phyloP scores from a whole-genome alignment of 495 filamentous ascomycete species.

The Talaromyces thailandensis region DNA sequence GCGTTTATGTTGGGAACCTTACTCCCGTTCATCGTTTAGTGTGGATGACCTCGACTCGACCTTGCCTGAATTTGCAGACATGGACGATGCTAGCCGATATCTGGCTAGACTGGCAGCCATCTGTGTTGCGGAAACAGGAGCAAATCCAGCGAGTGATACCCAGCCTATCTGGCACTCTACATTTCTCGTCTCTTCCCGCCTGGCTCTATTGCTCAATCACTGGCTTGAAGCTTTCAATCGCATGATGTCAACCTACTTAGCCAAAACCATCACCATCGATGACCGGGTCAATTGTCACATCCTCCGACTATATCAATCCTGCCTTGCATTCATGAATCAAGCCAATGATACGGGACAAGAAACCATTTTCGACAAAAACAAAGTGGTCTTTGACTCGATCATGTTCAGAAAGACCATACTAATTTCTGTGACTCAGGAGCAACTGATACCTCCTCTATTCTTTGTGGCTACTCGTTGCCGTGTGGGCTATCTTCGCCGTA shows the following conservation, averaged over 20 bases:
- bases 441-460: neutral
- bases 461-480: conserved; percentile 4
- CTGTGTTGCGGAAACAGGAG: neutral
- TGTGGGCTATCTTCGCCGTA: neutral
- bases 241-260: neutral
- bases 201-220: neutral
- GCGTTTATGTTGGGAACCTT: neutral
- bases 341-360: conserved; percentile 2
- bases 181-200: neutral
- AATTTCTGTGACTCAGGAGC: neutral
- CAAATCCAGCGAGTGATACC: neutral
- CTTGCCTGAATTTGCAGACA: neutral
- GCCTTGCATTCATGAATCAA: neutral
- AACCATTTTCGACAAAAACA: neutral
- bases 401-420: conserved; percentile 2
- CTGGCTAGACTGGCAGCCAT: neutral
- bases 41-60: neutral
- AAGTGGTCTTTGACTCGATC: neutral
- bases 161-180: neutral
- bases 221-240: conserved; percentile 5
- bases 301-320: conserved; percentile 1
- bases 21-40: no score
- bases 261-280: neutral
- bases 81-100: neutral
- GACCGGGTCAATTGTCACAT: conserved; percentile 1